Evolutionary conservation across 306 rosid species (phyloP), one percentile per base, ranked within the genome.

Genomic region (Coriaria nepalensis): DNA sequence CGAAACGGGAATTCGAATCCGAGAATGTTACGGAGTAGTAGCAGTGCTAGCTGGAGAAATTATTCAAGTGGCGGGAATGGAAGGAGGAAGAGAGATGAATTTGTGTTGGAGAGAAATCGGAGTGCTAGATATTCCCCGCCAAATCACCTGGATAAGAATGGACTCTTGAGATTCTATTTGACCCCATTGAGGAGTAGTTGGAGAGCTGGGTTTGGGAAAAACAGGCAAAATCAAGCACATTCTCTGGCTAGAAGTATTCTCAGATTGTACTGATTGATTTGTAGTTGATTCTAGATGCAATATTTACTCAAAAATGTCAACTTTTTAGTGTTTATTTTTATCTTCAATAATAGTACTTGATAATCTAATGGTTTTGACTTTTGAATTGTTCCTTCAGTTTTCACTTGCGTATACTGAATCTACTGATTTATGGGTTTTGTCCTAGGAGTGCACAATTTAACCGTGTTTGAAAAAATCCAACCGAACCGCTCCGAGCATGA

Each of bases 211-310:
- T 49, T 62, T 0, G 76, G 63, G 44, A 84, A 84, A 64, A 77
- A 77, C 40, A 75, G 79, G 77, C 66, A 85, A 0, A 85, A 67
- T 69, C 95, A 79, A 51, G 94, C 98, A 20, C 98, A 90, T 54
- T 81, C 98, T 39, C 81, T 85, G 10, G 85, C 98, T 14, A 85
- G 94, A 80, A 85, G 95, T 38, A 94, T 85, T 38, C 90, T 85
- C 55, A 64, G 95, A 59, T 60, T 90, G 80, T 90, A 90, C 65
- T 85, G 68, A 81, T 50, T 37, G 43, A 35, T 69, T 59, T 43
- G 34, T 40, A 62, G 62, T 53, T 63, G 45, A 55, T 42, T 7
- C 35, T 35, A 32, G 34, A 12, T n/a, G 33, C 29, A 7, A 39
- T 20, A 40, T 38, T 48, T 54, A 37, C 12, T 13, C 33, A 6